Evolutionary conservation across 768 basidiomycete species (phyloP), one percentile per base, ranked within the genome.

Genomic region (Botryobasidium botryosum): DNA sequence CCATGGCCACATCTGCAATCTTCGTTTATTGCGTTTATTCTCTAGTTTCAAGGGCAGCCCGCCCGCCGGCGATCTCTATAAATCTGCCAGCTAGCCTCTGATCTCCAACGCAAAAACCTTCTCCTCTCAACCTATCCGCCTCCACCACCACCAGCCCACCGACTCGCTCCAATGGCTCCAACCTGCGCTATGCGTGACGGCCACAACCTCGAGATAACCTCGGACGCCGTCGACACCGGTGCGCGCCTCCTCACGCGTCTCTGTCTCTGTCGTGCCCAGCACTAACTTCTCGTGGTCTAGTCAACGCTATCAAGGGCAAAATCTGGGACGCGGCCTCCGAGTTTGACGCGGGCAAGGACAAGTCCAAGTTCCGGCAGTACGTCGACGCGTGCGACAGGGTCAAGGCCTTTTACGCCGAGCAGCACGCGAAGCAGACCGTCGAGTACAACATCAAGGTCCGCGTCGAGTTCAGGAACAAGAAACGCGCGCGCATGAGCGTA

Each of bases 361-460:
- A 82, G 59, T 48, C 67, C 8, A 55, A 62, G 15, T 49, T 49
- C 36, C 40, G 47, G n/a, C n/a, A 49, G n/a, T 49, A 45, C 40
- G 32, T 26, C 29, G 44, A 49, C 36, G 47, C 47, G 32, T 37
- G 31, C 35, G 44, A 49, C 36, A 45, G 44, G 18, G 47, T 49
- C 44, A 49, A 49, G 29, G 6, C 8, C 17, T 49, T 49, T 28
- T 49, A 49, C 31, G 46, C 46, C 21, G 45, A 46, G 32, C 47
- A 49, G 36, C 47, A 49, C 32, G 82, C 77, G 57, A 91, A 88
- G 53, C 87, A 91, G 60, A 91, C 87, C 0, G 70, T 90, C 2
- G 79, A 68, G 18, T 91, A 74, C 68, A 91, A 91, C 58, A 68
- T 88, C 52, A 68, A 74, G 45, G 75, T 77, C 4, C 78, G 87